Percentiles rank a stretch among this genome's conserved stretches.
phyloP scores from a whole-genome alignment of 139 green algal species.

The Chlamydomonas asymmetrica region DNA sequence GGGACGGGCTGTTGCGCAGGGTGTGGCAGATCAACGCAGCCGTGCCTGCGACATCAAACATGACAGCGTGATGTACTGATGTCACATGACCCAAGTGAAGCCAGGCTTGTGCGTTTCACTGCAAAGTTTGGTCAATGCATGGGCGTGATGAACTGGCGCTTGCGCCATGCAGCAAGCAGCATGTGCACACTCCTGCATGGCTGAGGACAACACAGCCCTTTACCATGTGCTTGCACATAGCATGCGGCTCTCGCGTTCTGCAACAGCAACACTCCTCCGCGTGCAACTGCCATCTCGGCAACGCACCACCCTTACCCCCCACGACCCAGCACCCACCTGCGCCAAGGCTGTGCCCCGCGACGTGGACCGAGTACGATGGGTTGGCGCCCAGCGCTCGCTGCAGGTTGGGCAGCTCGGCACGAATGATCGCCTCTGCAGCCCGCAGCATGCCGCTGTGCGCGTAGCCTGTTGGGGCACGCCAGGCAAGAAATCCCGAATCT shows the following conservation, averaged over 20 bases:
- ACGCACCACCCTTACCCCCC: background rate
- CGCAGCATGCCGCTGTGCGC: conserved; percentile 8
- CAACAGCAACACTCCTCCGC: background rate
- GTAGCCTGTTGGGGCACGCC: background rate
- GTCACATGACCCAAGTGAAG: too few relatives aligned
- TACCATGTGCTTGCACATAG: background rate
- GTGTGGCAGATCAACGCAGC: too few relatives aligned
- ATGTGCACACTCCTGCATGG: too few relatives aligned
- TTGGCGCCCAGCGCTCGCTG: background rate
- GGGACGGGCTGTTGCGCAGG: background rate
- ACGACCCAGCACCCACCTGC: background rate
- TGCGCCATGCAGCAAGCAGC: too few relatives aligned
- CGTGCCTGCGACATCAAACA: too few relatives aligned
- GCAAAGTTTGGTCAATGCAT: too few relatives aligned
- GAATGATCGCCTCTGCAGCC: conserved; percentile 5
- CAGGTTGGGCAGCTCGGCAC: background rate
- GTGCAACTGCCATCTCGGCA: background rate
- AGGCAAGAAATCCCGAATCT: too few relatives aligned
- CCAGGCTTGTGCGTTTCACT: too few relatives aligned
- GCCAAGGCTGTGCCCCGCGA: conserved; percentile 15
- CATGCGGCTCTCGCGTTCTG: background rate
- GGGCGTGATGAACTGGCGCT: too few relatives aligned
- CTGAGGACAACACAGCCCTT: too few relatives aligned
- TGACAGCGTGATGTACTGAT: too few relatives aligned
- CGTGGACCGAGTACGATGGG: conserved; percentile 7